These are phyloP conservation scores for Aspergillus carbonarius DNA, from an alignment of 2,329 filamentous ascomycete genomes.

Conservation along the genomic window DNA sequence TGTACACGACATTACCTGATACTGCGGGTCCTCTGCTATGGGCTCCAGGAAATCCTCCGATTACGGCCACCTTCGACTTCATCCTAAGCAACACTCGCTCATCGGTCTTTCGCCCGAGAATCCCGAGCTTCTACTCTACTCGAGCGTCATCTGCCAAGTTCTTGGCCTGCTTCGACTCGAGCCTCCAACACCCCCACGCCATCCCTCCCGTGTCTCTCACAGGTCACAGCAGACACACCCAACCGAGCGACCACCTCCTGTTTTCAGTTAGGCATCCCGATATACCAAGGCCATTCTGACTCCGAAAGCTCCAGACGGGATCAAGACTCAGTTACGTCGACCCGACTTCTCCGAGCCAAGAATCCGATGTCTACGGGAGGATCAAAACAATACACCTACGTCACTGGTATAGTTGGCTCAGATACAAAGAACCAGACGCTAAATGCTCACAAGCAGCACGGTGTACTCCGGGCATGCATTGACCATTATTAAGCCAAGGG, in stretches of 20 bases:
- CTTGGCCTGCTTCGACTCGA: background rate
- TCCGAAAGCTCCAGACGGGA: background rate
- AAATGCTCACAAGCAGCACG: background rate
- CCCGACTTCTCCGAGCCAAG: background rate
- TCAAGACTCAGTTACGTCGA: background rate
- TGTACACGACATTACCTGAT: background rate
- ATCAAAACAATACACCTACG: background rate
- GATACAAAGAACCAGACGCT: background rate
- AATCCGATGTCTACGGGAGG: background rate
- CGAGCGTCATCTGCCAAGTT: background rate
- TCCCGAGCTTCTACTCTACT: background rate
- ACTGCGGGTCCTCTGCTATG: background rate
- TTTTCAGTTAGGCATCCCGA: background rate
- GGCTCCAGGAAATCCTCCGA: background rate
- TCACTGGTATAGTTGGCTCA: background rate
- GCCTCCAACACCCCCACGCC: background rate
- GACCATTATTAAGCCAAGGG: background rate
- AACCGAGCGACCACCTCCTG: background rate
- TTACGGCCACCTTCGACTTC: background rate
- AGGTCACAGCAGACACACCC: background rate
- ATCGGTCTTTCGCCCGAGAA: background rate
- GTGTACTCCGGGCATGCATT: background rate
- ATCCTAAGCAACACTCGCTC: background rate
- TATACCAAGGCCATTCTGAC: background rate
- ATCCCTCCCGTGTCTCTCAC: background rate